Percentiles rank a stretch among this genome's conserved stretches.
These are phyloP conservation scores for Tilletia indica DNA, from an alignment of 1,284 basidiomycete species.

Conservation along the genomic window DNA sequence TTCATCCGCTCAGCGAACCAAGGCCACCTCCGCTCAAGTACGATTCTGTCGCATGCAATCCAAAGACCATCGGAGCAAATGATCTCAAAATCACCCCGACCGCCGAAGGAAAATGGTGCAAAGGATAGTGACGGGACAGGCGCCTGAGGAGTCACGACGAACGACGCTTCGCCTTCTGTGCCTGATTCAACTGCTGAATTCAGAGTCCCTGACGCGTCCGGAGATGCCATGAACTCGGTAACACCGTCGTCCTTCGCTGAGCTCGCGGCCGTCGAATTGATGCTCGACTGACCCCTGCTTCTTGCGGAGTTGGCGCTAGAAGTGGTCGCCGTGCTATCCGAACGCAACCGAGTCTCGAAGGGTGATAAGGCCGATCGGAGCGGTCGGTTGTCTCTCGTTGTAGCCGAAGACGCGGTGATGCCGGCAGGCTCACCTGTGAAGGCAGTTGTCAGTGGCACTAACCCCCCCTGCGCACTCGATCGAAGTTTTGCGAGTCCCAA, in stretches of 20 bases:
- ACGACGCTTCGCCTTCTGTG: neutral
- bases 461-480: constrained; percentile 25
- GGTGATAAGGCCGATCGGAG: neutral
- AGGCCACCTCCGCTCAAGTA: constrained; percentile 83
- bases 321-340: constrained; percentile 13
- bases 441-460: neutral
- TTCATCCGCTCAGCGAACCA: constrained; percentile 77
- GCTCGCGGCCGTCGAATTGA: neutral
- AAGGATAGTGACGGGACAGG: neutral
- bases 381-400: neutral
- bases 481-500: constrained; percentile 44
- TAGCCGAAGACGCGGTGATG: no score
- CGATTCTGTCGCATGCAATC: constrained; percentile 74
- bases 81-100: constrained; percentile 74
- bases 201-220: neutral
- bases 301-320: neutral
- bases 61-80: constrained; percentile 83
- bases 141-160: no score
- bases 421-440: no score
- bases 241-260: no score
- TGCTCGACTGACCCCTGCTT: neutral
- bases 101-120: constrained; percentile 27
- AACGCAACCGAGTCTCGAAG: constrained; percentile 7
- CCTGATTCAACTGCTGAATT: neutral
- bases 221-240: neutral